These are phyloP conservation scores for Pythium insidiosum DNA, from an alignment of 352 stramenopile species.

Conservation along the genomic window DNA sequence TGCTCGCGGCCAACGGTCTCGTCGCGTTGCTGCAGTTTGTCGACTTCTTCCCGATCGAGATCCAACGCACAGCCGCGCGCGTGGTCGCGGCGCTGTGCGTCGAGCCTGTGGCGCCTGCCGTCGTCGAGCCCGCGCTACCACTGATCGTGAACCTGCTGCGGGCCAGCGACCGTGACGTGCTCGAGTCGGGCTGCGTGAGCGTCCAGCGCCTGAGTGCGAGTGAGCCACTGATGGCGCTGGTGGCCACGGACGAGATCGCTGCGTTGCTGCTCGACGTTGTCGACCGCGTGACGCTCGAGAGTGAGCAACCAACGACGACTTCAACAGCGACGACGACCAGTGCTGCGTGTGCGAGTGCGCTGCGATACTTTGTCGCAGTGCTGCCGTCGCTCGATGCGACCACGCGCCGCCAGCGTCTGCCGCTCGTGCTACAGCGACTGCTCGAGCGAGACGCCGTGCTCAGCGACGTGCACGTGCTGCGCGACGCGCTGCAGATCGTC, in stretches of 20 bases:
- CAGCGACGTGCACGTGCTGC: slow-evolving; percentile 34
- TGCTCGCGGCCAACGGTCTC: slow-evolving; percentile 55
- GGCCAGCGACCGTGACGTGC: slow-evolving; percentile 46
- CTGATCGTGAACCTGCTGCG: slow-evolving; percentile 37
- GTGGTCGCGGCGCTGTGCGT: slow-evolving; percentile 49
- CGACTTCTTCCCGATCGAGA: slow-evolving; percentile 75
- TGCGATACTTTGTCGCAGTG: slow-evolving; percentile 10
- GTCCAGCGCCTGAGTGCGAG: slow-evolving; percentile 45
- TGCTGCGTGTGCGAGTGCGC: neutral
- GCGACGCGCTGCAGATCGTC: slow-evolving; percentile 50
- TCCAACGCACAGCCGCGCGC: slow-evolving; percentile 47
- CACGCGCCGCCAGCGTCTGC: slow-evolving; percentile 19
- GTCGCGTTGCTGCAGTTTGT: slow-evolving; percentile 70
- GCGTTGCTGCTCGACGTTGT: slow-evolving; percentile 19
- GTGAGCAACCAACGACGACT: neutral
- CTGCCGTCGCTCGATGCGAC: slow-evolving; percentile 5
- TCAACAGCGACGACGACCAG: neutral
- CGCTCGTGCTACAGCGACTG: slow-evolving; percentile 33
- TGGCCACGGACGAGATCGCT: slow-evolving; percentile 37
- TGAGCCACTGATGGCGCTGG: slow-evolving; percentile 22
- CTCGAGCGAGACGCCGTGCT: slow-evolving; percentile 30
- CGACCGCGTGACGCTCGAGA: slow-evolving; percentile 1
- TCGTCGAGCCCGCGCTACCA: slow-evolving; percentile 30
- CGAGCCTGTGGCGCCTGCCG: slow-evolving; percentile 10
- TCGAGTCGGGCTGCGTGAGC: slow-evolving; percentile 38